Evolutionary conservation across 495 filamentous ascomycete species (phyloP).

Genomic region (Cercophora samala): DNA sequence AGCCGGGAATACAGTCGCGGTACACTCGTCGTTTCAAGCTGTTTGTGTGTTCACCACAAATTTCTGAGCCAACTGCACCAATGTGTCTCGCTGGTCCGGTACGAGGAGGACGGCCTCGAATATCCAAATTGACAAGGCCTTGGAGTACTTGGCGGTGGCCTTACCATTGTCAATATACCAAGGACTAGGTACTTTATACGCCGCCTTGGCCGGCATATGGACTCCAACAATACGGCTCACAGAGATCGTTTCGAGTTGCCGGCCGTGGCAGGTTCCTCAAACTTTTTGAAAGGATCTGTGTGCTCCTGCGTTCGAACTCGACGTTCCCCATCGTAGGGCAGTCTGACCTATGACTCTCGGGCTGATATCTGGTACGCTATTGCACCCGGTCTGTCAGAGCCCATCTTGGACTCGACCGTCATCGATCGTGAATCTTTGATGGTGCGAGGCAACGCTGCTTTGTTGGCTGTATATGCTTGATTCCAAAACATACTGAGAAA

Average conservation of each 20-base stretch:
- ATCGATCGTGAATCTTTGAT: too few relatives aligned
- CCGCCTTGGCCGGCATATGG: neutral
- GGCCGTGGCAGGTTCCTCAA: neutral
- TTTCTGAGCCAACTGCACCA: too few relatives aligned
- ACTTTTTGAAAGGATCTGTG: neutral
- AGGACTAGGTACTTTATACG: neutral
- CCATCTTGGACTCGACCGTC: neutral
- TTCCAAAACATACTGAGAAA: neutral
- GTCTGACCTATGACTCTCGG: neutral
- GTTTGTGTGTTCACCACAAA: too few relatives aligned
- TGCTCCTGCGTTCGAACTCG: neutral
- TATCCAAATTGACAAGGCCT: slow-evolving; percentile 1
- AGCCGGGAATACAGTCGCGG: neutral
- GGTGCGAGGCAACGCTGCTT: neutral
- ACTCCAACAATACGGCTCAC: neutral
- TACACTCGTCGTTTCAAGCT: too few relatives aligned
- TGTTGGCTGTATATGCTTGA: neutral
- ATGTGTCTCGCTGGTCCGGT: neutral
- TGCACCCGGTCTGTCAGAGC: neutral
- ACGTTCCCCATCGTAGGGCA: neutral
- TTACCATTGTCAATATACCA: neutral
- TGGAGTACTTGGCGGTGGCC: slow-evolving; percentile 14
- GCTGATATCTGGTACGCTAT: neutral
- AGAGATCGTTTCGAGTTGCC: neutral
- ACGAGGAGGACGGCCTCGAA: neutral